Percentiles rank a stretch among this genome's conserved stretches.
These are phyloP conservation scores for Psidium friedrichsthalianum DNA, from an alignment of 345 rosid species.

Conservation along the genomic window DNA sequence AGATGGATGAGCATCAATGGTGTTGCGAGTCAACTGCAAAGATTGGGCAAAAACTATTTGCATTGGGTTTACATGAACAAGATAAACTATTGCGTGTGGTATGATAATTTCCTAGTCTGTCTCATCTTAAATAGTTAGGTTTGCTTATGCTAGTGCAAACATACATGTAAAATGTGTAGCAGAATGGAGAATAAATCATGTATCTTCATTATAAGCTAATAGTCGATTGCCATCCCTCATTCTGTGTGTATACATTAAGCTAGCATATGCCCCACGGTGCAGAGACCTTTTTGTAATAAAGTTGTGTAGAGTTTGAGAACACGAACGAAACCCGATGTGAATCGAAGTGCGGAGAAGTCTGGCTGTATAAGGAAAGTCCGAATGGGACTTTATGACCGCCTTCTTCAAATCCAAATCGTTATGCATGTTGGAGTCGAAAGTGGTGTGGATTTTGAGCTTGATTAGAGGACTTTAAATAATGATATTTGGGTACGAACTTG, in stretches of 20 bases:
- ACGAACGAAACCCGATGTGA: not conserved
- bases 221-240: not conserved
- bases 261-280: not conserved
- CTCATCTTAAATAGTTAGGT: not conserved
- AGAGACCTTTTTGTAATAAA: not conserved
- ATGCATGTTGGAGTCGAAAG: too few species aligned
- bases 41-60: too few species aligned
- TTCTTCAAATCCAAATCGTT: not conserved
- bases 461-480: too few species aligned
- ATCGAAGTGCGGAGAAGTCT: not conserved
- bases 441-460: too few species aligned
- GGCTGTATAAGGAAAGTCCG: not conserved
- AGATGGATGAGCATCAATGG: not conserved
- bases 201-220: not conserved
- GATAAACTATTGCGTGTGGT: not conserved
- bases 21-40: not conserved
- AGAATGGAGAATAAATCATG: not conserved
- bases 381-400: not conserved
- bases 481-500: not conserved
- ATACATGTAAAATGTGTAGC: not conserved
- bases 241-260: not conserved
- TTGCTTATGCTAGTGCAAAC: not conserved
- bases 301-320: not conserved
- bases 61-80: not conserved
- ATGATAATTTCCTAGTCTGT: not conserved